Base-by-base conservation (phyloP, 2,329 filamentous ascomycete genomes). In the Diaporthe ilicicola region DNA sequence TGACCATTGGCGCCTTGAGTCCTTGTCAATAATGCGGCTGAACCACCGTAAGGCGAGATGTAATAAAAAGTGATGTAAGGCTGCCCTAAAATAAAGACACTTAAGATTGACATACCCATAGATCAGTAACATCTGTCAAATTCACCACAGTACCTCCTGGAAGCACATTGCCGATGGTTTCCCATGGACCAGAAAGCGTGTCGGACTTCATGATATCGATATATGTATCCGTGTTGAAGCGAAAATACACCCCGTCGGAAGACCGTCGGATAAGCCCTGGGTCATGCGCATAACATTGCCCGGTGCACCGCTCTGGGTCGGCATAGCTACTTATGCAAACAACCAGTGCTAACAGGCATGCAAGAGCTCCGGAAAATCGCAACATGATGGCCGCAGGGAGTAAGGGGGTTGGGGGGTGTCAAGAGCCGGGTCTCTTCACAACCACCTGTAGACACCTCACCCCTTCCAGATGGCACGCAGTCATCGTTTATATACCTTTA, bases 1-100 rank as follows among this genome's bases (percentile, higher is more conserved):
- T 79, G 19, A 91, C 86, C 75, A 93, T 91, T 0, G 91, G 91
- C 2, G 91, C 91, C 89, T 90, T 5, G 7, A 15, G 29, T 24
- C 10, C n/a, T n/a, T 37, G 29, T 67, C 53, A 67, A 39, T 24
- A n/a, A 22, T 17, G 9, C 1, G 10, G 1, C 17, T 9, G 12
- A 51, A 46, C 32, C 19, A 24, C 27, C 8, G 24, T 22, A 34
- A 24, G n/a, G n/a, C n/a, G n/a, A 19, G 34, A 22, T 10, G 13
- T 12, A 62, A 34, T 19, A 5, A 17, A 9, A 6, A 51, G 53
- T n/a, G n/a, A n/a, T n/a, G n/a, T n/a, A n/a, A n/a, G n/a, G n/a
- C n/a, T n/a, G n/a, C n/a, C n/a, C n/a, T n/a, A n/a, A n/a, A n/a
- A 34, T 34, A 34, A 34, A 34, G 32, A 34, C 32, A 5, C 4